Base-by-base conservation (phyloP, 2,329 filamentous ascomycete species). In the Paraphoma sp. region DNA sequence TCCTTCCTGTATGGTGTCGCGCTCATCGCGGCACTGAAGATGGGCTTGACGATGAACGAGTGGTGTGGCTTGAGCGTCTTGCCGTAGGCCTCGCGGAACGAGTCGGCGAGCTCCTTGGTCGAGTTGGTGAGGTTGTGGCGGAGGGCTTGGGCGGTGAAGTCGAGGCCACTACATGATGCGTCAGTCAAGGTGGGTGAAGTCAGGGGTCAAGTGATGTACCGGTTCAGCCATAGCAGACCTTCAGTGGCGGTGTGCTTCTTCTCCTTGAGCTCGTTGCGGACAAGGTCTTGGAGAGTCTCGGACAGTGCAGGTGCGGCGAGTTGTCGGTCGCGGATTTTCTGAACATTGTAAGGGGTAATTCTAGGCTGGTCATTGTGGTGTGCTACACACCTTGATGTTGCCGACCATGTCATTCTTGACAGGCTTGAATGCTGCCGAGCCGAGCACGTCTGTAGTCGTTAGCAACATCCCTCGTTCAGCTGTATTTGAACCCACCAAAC, bases 21-120 rank as follows among this genome's bases (percentile, higher is more conserved):
- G 68, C 87, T 86, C 93, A 99, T 97, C 76, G 94, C 94, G 60
- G 93, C 90, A 69, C 85, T 90, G 85, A 98, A 98, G 74, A 97
- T 84, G 59, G 92, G 92, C 85, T 96, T 97, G 70, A 97, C 82
- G 61, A 97, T 70, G 79, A 96, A 93, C 74, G 84, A 87, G 84
- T 99, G 95, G 82, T 96, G 88, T 28, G 90, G 91, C 83, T 96
- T 97, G 70, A 99, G 89, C 48, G 94, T 97, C 69, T 82, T 83
- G 75, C 85, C 86, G 81, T 99, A 99, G 67, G 93, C 91, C 54
- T 82, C 81, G 70, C 91, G 89, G 89, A 99, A 99, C 46, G 93
- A 97, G 65, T 86, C 84, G 58, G 90, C 84, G 60, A 99, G 90
- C 80, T 97, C 93, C 74, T 92, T 86, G 64, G 76, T 67, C 51